Base-by-base conservation (phyloP, 441 rosid species). In the Gossypium davidsonii region DNA sequence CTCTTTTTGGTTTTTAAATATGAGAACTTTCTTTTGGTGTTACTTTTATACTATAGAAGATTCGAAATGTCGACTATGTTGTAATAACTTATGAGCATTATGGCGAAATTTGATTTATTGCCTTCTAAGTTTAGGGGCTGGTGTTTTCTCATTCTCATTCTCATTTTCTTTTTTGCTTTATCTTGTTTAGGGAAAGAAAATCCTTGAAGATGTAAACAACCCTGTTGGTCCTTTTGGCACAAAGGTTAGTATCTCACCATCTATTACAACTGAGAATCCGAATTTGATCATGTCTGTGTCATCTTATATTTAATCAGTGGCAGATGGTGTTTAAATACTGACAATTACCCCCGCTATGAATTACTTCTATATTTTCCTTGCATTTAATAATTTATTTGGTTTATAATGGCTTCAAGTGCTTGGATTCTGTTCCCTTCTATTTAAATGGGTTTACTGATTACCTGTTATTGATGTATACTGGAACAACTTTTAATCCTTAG, bases 201-300 rank as follows among this genome's bases (percentile, higher is more conserved):
- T 94, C 39, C 91, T 89, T 76, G 96, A 73, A 63, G 76, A 91
- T 23, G 84, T 85, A 14, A 70, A 94, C 81, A 66, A 77, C 73
- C 96, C 97, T 0, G 81, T 62, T 11, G 92, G 98, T 78, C 96
- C 98, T 65, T 94, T 91, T 60, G 97, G 98, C 73, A 90, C 90
- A 0, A 87, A 89, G 89, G 93, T 87, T 64, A 18, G 86, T 66
- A 8, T 67, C 34, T 49, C 12, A 8, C n/a, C 4, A n/a, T n/a
- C 42, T 48, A 49, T 26, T 49, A 25, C 25, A 23, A 48, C n/a
- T 7, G 12, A 18, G 53, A 46, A 7, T 20, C 2, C 23, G 0
- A 42, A 34, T 18, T 25, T 42, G n/a, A 25, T 3, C 44, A 5
- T 23, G 52, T 42, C 23, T 44, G 25, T 28, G 10, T 67, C 15